These are phyloP conservation scores for Simplicillium sp. DNA, from an alignment of 2,329 filamentous ascomycete species.

Conservation along the genomic window DNA sequence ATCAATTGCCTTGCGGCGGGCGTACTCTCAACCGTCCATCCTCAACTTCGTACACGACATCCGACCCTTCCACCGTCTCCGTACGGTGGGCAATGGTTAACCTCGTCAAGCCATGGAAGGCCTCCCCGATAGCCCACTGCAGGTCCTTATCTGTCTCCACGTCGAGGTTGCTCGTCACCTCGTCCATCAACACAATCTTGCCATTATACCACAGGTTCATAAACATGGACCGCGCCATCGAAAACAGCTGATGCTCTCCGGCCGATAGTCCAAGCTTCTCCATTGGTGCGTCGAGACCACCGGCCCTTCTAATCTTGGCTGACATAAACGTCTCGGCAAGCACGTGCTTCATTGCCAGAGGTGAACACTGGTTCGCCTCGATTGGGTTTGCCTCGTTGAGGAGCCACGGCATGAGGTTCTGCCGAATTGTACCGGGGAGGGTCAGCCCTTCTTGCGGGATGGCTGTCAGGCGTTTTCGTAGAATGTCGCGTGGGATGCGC, in stretches of 20 bases:
- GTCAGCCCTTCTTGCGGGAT: not conserved
- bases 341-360: no score
- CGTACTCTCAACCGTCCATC: no score
- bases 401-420: not conserved
- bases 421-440: not conserved
- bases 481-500: not conserved
- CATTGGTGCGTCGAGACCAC: constrained; percentile 3
- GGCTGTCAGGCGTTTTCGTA: not conserved
- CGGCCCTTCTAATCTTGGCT: constrained; percentile 27
- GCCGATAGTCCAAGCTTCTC: not conserved
- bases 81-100: constrained; percentile 1
- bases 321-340: no score
- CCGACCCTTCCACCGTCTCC: no score
- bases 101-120: not conserved
- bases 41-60: no score
- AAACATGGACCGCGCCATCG: constrained; percentile 1
- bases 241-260: constrained; percentile 2
- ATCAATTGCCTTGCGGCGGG: no score
- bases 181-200: constrained; percentile 3
- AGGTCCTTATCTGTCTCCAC: not conserved
- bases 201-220: not conserved
- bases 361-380: no score
- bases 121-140: not conserved
- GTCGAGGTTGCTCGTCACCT: constrained; percentile 2
- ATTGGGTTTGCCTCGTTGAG: no score